Percentiles rank a stretch among this genome's conserved stretches.
These are phyloP conservation scores for carrot (Daucus carota) DNA, from an alignment of 129 eudicot species.

Conservation along the genomic window DNA sequence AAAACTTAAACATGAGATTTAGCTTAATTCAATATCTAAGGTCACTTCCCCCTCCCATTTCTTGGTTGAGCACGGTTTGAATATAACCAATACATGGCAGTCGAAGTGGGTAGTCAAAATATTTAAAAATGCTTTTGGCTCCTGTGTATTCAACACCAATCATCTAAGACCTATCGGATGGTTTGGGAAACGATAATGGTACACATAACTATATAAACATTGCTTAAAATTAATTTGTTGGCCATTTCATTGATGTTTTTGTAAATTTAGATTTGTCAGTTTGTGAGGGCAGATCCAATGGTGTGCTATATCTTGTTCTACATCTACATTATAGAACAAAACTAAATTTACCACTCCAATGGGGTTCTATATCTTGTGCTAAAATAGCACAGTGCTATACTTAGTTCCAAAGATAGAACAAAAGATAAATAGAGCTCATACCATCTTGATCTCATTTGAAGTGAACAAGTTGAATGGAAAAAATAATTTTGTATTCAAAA, in stretches of 20 bases:
- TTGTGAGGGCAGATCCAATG: no score
- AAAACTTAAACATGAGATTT: constrained; percentile 2
- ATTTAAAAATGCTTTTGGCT: not conserved
- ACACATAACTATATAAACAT: not conserved
- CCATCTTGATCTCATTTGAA: no score
- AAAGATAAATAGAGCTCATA: no score
- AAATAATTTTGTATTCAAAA: no score
- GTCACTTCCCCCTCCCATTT: not conserved
- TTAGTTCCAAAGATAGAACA: no score
- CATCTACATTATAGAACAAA: no score
- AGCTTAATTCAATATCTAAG: not conserved
- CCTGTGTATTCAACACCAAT: not conserved
- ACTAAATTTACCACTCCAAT: no score
- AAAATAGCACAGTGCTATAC: no score
- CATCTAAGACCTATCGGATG: not conserved
- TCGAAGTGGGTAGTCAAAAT: not conserved
- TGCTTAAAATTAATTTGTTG: not conserved
- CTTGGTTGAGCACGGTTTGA: not conserved
- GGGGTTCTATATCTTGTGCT: no score
- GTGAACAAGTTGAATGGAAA: no score
- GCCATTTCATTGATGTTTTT: not conserved
- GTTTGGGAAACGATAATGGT: not conserved
- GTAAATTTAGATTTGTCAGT: not conserved
- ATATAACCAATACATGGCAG: not conserved
- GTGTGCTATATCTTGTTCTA: no score